A percentile compares a stretch with the other conserved stretches of the same genome.
Evolutionary conservation across 2,329 filamentous ascomycete genomes (phyloP).

Genomic region (Ambrosiella cleistominuta): DNA sequence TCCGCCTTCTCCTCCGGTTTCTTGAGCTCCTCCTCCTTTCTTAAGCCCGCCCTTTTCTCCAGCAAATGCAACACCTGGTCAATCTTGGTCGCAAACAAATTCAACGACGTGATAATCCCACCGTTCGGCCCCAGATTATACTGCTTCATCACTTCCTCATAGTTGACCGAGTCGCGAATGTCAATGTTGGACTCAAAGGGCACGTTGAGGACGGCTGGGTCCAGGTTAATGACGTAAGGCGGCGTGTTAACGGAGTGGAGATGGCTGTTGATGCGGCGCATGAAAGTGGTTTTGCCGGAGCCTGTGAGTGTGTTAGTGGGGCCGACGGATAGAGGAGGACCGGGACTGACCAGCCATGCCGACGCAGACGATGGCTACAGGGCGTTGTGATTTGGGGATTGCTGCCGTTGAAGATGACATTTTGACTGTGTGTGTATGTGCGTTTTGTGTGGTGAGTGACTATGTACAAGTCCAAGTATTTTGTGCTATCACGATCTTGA

Average conservation of each 20-base stretch:
- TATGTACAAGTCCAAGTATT: neutral
- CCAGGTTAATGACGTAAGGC: constrained; percentile 93
- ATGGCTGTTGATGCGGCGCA: constrained; percentile 93
- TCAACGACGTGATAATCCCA: constrained; percentile 85
- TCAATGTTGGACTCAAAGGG: constrained; percentile 97
- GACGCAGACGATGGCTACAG: constrained; percentile 76
- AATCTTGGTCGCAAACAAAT: constrained; percentile 94
- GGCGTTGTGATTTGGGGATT: constrained; percentile 19
- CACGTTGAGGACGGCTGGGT: constrained; percentile 81
- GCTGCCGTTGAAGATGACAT: constrained; percentile 1
- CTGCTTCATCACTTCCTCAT: constrained; percentile 99
- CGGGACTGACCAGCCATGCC: constrained; percentile 68
- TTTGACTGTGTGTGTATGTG: neutral
- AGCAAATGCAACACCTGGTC: constrained; percentile 81
- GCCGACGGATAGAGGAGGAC: neutral
- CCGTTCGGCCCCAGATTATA: constrained; percentile 96
- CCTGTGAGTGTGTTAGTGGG: constrained; percentile 28
- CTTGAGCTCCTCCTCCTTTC: constrained; percentile 56
- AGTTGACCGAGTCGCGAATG: constrained; percentile 96
- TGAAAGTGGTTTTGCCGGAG: constrained; percentile 98
- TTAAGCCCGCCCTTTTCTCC: constrained; percentile 55
- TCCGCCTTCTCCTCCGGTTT: constrained; percentile 77
- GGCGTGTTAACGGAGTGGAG: constrained; percentile 64
- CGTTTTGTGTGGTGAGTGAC: neutral
- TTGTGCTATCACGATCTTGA: too few species aligned